These are phyloP conservation scores for Thielaviopsis musarum DNA, from an alignment of 2,329 filamentous ascomycete species.

Conservation along the genomic window DNA sequence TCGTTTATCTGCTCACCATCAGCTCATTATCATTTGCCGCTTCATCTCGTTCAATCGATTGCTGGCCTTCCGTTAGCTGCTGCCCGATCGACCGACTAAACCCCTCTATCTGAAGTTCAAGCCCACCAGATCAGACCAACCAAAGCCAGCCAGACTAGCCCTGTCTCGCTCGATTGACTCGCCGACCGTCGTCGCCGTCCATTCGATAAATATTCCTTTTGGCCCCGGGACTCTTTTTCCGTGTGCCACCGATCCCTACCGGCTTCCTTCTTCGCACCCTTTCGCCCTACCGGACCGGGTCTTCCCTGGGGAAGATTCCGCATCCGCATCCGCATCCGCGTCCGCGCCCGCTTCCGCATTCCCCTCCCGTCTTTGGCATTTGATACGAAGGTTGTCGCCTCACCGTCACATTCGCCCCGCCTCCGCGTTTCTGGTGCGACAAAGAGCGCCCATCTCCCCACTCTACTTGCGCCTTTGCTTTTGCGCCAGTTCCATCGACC, in stretches of 20 bases:
- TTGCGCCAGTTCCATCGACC: not conserved
- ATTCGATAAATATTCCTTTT: not conserved
- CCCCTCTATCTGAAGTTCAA: not conserved
- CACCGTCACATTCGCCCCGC: not conserved
- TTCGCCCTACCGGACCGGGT: constrained; percentile 6
- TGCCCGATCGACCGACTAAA: not conserved
- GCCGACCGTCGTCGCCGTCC: not conserved
- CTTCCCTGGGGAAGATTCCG: constrained; percentile 11
- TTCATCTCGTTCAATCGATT: no score
- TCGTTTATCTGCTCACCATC: not conserved
- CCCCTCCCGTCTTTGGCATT: not conserved
- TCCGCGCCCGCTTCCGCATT: not conserved
- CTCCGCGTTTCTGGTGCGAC: not conserved
- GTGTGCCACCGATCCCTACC: not conserved
- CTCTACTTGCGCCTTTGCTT: not conserved
- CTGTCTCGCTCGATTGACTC: not conserved
- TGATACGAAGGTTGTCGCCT: not conserved
- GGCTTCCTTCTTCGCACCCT: not conserved
- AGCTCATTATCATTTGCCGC: not conserved
- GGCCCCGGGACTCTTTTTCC: not conserved
- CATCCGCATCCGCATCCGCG: constrained; percentile 1
- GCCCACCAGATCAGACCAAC: not conserved
- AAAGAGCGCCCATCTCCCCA: no score
- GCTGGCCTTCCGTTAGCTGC: no score
- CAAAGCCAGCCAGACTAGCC: not conserved